These are phyloP conservation scores for Camellia japonica DNA, from an alignment of 148 eudicot species.

Conservation along the genomic window DNA sequence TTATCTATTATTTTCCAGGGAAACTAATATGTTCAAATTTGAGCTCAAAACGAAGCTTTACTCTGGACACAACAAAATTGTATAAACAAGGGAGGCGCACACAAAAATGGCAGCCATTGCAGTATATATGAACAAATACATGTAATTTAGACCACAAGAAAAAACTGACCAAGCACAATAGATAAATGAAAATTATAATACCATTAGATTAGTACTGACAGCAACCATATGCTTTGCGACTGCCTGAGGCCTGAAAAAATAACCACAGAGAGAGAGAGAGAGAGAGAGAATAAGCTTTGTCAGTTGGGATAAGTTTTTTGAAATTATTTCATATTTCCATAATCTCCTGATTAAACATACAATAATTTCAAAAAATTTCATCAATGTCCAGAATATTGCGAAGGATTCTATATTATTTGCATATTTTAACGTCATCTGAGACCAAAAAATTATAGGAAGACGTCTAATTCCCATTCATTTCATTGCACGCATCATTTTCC, in stretches of 20 bases:
- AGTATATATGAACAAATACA: not conserved
- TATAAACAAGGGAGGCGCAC: not conserved
- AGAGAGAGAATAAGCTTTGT: conserved; percentile 4
- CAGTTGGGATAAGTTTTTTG: not conserved
- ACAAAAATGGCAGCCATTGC: not conserved
- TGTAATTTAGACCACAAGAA: not conserved
- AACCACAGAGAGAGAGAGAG: not conserved
- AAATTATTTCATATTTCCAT: not conserved
- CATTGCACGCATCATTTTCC: not conserved
- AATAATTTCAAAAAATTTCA: not conserved
- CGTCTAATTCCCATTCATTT: not conserved
- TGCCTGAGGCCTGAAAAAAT: conserved; percentile 59
- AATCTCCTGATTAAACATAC: not conserved
- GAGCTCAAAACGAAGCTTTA: not conserved
- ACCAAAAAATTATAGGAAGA: not conserved
- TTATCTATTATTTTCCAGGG: not conserved
- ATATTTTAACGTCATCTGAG: not conserved
- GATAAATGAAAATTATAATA: conserved; percentile 24
- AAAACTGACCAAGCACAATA: conserved; percentile 3
- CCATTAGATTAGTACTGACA: conserved; percentile 90
- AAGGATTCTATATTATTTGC: not conserved
- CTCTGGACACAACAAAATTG: not conserved
- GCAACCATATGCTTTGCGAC: conserved; percentile 99
- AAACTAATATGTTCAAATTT: not conserved
- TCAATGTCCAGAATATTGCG: not conserved